Evolutionary conservation across 1,284 basidiomycete genomes (phyloP), one percentile per base, ranked within the genome.

Genomic region (Irpex sp.): DNA sequence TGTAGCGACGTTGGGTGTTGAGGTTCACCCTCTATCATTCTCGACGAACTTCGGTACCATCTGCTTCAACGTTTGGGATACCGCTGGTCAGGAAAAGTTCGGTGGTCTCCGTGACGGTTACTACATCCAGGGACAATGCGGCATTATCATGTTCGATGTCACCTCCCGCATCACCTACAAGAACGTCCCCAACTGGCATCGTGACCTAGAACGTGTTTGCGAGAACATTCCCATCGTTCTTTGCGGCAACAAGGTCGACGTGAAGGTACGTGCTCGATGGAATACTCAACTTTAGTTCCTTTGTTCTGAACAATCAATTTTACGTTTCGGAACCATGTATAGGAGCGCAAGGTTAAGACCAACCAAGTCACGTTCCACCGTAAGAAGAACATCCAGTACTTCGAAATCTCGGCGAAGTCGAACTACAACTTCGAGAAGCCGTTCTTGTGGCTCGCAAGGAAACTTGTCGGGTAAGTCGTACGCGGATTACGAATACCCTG

Each of bases 351-450:
- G 87, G 97, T 99, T 70, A 99, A 99, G 87, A 99, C 97, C 47
- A 94, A 93, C 62, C 90, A 92, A 61, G 97, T 99, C 65, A 99
- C 97, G 63, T 99, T 99, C 92, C 97, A 99, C 86, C 88, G 97
- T 76, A 99, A 99, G 93, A 99, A 99, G 88, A 98, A 97, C 83
- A 87, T 99, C 64, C 97, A 99, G 78, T 99, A 99, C 86, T 99
- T 97, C 77, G 97, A 99, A 76, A 99, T 99, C 74, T 98, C 96
- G 4, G 97, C 97, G 68, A 99, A 99, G 82, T 98, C 95, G 60
- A 99, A 99, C 87, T 99, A 99, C 82, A 99, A 99, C 86, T 99
- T 99, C 75, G 97, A 99, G 82, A 98, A 99, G 81, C 97, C 97
- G 58, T 99, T 99, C 94, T 87, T 99, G 68, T 99, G 97, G 97